Evolutionary conservation across 2,329 filamentous ascomycete species (phyloP).

Genomic region (Macrophomina tecta): DNA sequence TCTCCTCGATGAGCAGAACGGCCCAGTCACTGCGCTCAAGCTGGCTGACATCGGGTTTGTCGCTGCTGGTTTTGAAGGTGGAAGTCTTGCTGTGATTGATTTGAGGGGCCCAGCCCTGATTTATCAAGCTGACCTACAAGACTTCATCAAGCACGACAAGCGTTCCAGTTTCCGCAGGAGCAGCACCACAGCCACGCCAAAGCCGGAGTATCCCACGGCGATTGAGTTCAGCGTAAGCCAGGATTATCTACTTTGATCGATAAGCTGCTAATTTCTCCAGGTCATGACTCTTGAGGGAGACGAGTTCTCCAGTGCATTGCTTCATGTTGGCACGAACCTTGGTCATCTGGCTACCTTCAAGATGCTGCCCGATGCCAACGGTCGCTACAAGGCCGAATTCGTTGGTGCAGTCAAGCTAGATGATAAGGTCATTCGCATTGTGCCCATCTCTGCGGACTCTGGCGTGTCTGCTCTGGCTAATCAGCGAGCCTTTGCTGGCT

Average conservation of each 20-base stretch:
- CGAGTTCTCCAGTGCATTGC: conserved; percentile 89
- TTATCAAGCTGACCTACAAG: conserved; percentile 72
- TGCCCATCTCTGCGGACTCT: conserved; percentile 78
- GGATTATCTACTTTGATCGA: neutral
- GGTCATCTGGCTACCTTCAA: conserved; percentile 91
- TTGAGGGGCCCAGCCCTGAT: conserved; percentile 86
- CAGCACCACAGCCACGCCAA: conserved; percentile 54
- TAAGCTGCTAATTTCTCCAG: conserved; percentile 24
- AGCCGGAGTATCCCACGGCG: conserved; percentile 75
- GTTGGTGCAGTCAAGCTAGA: conserved; percentile 72
- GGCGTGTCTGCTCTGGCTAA: conserved; percentile 79
- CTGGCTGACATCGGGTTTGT: conserved; percentile 95
- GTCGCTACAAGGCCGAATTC: conserved; percentile 74
- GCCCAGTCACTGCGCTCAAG: conserved; percentile 77
- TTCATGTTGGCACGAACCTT: conserved; percentile 86
- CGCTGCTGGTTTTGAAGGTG: conserved; percentile 82
- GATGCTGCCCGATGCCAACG: conserved; percentile 73
- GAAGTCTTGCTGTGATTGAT: conserved; percentile 82
- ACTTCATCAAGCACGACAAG: conserved; percentile 79
- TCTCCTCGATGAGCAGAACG: conserved; percentile 82
- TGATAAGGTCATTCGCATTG: conserved; percentile 74
- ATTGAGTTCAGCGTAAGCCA: conserved; percentile 78
- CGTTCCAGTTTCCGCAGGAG: conserved; percentile 71
- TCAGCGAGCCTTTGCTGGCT: conserved; percentile 73
- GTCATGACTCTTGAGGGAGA: conserved; percentile 92